Evolutionary conservation across 2,329 filamentous ascomycete genomes (phyloP).

Genomic region (Chalaropsis thielavioides): DNA sequence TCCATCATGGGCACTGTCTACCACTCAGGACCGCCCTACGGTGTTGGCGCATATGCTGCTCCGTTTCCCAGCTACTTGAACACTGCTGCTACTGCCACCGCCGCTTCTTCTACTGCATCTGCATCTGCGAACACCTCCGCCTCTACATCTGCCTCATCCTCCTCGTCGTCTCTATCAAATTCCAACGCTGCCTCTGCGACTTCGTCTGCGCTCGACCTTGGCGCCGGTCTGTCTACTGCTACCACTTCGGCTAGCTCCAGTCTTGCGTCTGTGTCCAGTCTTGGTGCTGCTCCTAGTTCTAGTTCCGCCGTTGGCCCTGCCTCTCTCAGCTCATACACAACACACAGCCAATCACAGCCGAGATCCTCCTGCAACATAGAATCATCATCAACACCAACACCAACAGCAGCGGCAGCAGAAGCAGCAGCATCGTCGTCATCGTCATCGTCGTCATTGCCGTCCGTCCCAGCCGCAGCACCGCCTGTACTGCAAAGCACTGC

Average conservation of each 20-base stretch:
- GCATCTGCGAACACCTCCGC: no score
- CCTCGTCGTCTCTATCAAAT: neutral
- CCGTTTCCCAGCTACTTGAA: slow-evolving; percentile 7
- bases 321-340: neutral
- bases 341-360: neutral
- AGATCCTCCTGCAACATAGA: neutral
- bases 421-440: neutral
- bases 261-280: neutral
- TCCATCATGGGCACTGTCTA: slow-evolving; percentile 11
- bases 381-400: neutral
- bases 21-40: slow-evolving; percentile 5
- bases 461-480: neutral
- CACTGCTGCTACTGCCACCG: neutral
- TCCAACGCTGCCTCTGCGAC: neutral
- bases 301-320: neutral
- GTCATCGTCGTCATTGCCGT: neutral
- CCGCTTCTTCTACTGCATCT: neutral
- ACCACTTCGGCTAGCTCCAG: neutral
- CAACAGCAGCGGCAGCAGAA: neutral
- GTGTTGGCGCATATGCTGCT: slow-evolving; percentile 5
- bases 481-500: neutral
- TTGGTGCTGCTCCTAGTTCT: neutral
- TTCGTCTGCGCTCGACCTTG: neutral
- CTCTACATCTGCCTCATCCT: neutral
- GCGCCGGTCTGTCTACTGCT: neutral